Evolutionary conservation across 1,139 yeast genomes (phyloP).

Genomic region (Hemisphaericaspora subhashii): DNA sequence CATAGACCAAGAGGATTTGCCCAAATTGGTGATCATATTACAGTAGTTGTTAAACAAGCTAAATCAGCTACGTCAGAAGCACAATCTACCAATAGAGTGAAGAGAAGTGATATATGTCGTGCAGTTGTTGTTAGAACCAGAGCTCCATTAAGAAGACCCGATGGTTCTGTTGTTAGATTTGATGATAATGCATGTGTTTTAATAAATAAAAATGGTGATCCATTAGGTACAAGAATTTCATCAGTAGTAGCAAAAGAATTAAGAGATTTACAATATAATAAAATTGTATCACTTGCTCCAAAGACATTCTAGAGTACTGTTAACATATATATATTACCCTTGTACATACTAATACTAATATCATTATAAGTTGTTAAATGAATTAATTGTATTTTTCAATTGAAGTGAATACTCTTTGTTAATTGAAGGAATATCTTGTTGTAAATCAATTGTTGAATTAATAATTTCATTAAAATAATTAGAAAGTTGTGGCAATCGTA

Average conservation of each 20-base stretch:
- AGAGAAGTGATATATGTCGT: slow-evolving; percentile 93
- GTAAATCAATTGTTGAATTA: slow-evolving; percentile 5
- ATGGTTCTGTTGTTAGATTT: slow-evolving; percentile 83
- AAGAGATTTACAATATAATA: slow-evolving; percentile 78
- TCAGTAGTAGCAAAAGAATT: slow-evolving; percentile 93
- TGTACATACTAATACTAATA: slow-evolving; percentile 4
- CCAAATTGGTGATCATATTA: slow-evolving; percentile 85
- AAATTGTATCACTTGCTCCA: slow-evolving; percentile 89
- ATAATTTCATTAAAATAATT: slow-evolving; percentile 7
- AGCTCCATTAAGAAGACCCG: slow-evolving; percentile 80
- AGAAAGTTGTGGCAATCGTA: slow-evolving; percentile 3
- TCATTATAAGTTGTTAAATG: slow-evolving; percentile 2
- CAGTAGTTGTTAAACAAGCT: slow-evolving; percentile 93
- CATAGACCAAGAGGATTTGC: slow-evolving; percentile 87
- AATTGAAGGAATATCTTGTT: slow-evolving; percentile 1
- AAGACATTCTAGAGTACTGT: slow-evolving; percentile 55
- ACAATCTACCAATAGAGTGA: slow-evolving; percentile 75
- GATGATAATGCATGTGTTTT: slow-evolving; percentile 98
- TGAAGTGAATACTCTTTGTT: slow-evolving; percentile 6
- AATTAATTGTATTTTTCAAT: slow-evolving; percentile 8
- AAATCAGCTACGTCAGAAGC: slow-evolving; percentile 64
- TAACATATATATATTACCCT: not conserved
- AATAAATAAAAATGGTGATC: slow-evolving; percentile 88
- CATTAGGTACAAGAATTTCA: slow-evolving; percentile 90
- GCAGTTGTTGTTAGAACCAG: slow-evolving; percentile 94